These are phyloP conservation scores for Collybia sordida DNA, from an alignment of 768 basidiomycete species.

Conservation along the genomic window DNA sequence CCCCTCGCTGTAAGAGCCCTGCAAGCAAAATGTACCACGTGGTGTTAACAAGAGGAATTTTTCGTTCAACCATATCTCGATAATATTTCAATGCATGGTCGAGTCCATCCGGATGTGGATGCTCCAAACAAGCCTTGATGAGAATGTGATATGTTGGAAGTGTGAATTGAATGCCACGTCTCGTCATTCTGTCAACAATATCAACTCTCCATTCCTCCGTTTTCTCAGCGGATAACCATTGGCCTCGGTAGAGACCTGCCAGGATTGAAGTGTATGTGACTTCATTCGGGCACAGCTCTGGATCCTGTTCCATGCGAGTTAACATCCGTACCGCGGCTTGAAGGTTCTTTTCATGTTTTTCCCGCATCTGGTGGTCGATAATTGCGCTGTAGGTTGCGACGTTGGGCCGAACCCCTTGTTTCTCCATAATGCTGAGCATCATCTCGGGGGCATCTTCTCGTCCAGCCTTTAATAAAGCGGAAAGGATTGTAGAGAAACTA, in stretches of 20 bases:
- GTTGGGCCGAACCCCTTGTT: conserved; percentile 71
- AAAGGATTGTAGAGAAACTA: conserved; percentile 86
- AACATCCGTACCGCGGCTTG: conserved; percentile 69
- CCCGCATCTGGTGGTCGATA: conserved; percentile 70
- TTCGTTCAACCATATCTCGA: conserved; percentile 54
- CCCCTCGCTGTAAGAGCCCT: conserved; percentile 56
- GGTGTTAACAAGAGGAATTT: conserved; percentile 50
- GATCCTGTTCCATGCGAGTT: conserved; percentile 67
- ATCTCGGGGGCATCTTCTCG: conserved; percentile 63
- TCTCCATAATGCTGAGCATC: conserved; percentile 72
- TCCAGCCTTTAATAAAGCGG: conserved; percentile 69
- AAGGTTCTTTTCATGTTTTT: conserved; percentile 52
- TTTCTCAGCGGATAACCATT: conserved; percentile 44
- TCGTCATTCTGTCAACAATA: conserved; percentile 60
- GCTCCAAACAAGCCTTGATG: conserved; percentile 63
- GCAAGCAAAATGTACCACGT: conserved; percentile 79
- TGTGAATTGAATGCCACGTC: conserved; percentile 50
- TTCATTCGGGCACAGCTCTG: conserved; percentile 57
- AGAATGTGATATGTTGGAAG: conserved; percentile 77
- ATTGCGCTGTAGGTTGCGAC: conserved; percentile 78
- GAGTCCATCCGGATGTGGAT: conserved; percentile 47
- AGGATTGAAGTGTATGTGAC: conserved; percentile 85
- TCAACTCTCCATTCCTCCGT: conserved; percentile 46
- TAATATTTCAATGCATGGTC: conserved; percentile 58
- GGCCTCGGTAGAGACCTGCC: conserved; percentile 64